Evolutionary conservation across 345 rosid species (phyloP).

Genomic region (Turritis glabra): DNA sequence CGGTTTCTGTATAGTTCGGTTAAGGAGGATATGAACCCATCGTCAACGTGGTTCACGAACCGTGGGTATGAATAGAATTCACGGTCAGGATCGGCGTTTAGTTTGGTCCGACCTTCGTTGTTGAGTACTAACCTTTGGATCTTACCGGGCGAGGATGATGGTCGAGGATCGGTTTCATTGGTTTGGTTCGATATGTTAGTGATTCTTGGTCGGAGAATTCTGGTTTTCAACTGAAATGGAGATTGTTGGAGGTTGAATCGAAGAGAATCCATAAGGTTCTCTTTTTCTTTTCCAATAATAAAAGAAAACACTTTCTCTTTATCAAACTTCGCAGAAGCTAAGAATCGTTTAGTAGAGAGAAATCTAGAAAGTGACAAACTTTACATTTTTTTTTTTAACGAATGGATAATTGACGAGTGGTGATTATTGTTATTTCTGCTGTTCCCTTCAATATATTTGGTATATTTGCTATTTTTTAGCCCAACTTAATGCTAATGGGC

Average conservation of each 20-base stretch:
- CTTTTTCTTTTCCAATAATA: not conserved
- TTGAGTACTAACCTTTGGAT: slow-evolving; percentile 69
- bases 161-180: slow-evolving; percentile 36
- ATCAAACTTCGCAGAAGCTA: slow-evolving; percentile 26
- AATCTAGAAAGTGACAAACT: not conserved
- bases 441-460: not conserved
- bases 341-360: slow-evolving; percentile 4
- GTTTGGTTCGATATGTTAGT: slow-evolving; percentile 38
- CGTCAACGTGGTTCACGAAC: slow-evolving; percentile 86
- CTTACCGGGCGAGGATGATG: slow-evolving; percentile 55
- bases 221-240: slow-evolving; percentile 28
- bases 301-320: not conserved
- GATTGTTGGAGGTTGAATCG: slow-evolving; percentile 36
- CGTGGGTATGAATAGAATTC: slow-evolving; percentile 80
- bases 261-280: slow-evolving; percentile 31
- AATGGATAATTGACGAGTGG: slow-evolving; percentile 32
- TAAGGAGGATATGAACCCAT: slow-evolving; percentile 63
- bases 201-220: slow-evolving; percentile 30
- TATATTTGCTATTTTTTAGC: not conserved
- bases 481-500: slow-evolving; percentile 9
- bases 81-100: slow-evolving; percentile 54
- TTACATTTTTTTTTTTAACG: not conserved
- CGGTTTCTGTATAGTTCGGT: slow-evolving; percentile 63
- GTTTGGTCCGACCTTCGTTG: slow-evolving; percentile 68
- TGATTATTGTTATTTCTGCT: slow-evolving; percentile 1